Conservation (phyloP, 257 asterid genomes). For the Solanum piurae region DNA sequence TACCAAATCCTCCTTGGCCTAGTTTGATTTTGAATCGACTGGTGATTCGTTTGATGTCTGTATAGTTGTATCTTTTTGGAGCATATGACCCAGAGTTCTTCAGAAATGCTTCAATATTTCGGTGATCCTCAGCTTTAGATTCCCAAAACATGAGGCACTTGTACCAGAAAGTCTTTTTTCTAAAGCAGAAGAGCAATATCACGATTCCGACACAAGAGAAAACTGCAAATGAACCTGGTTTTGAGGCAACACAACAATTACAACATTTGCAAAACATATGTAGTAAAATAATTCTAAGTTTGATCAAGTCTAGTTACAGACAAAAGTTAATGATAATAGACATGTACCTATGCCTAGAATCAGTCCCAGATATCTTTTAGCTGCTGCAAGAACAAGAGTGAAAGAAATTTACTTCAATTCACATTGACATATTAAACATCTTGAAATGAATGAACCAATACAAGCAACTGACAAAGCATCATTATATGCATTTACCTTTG, state of each 20-base stretch:
- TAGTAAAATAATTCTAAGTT: too few species aligned
- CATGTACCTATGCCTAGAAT: background rate
- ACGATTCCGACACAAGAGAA: background rate
- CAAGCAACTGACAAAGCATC: background rate
- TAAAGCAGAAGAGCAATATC: background rate
- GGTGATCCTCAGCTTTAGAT: background rate
- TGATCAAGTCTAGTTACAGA: background rate
- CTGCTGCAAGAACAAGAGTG: background rate
- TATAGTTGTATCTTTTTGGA: background rate
- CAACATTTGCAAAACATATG: too few species aligned
- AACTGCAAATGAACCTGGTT: too few species aligned
- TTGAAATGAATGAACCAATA: background rate
- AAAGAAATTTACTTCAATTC: background rate
- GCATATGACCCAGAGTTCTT: background rate
- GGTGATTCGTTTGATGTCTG: background rate
- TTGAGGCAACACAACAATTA: too few species aligned
- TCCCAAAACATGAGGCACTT: background rate
- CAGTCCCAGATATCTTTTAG: background rate
- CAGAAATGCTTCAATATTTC: slow-evolving; percentile 1
- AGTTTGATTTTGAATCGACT: background rate
- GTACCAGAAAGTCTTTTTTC: background rate
- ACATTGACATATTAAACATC: background rate
- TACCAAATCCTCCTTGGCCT: background rate
- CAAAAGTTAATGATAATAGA: background rate
- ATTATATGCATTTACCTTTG: too few species aligned